Conservation (phyloP, 1,284 basidiomycete species). For the Rhodotorula mucilaginosa region DNA sequence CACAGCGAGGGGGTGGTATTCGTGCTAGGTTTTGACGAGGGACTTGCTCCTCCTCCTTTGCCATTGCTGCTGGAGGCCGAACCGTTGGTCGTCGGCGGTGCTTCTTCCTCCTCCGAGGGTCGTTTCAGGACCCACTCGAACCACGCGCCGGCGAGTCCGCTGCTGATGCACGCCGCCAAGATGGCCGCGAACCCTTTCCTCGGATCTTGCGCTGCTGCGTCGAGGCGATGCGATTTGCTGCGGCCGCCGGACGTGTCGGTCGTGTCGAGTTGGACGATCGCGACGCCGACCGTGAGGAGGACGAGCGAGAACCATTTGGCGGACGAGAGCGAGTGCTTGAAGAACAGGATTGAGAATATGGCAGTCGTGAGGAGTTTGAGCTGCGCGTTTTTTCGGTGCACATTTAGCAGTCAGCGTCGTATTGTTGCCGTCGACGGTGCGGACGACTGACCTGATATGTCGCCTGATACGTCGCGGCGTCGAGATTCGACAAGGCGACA, state of each 20-base stretch:
- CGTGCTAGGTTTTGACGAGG: not conserved
- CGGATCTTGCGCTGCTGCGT: slow-evolving; percentile 12
- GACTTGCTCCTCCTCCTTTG: not conserved
- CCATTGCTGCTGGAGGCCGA: not conserved
- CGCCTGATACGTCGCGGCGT: slow-evolving; percentile 41
- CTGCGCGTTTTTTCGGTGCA: slow-evolving; percentile 12
- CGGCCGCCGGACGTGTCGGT: slow-evolving; percentile 6
- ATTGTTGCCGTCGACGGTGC: slow-evolving; percentile 1
- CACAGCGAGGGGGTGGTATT: slow-evolving; percentile 25
- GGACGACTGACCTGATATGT: slow-evolving; percentile 42
- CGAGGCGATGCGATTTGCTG: not conserved
- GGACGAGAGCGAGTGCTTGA: slow-evolving; percentile 30
- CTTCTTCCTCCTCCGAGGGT: not conserved
- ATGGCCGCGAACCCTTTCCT: slow-evolving; percentile 40
- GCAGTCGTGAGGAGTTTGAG: slow-evolving; percentile 45
- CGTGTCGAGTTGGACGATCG: slow-evolving; percentile 16
- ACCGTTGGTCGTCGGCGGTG: not conserved
- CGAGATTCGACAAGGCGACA: slow-evolving; percentile 41
- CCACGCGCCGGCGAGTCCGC: slow-evolving; percentile 41
- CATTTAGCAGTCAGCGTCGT: not conserved
- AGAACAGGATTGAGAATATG: slow-evolving; percentile 43
- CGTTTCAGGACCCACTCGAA: slow-evolving; percentile 39
- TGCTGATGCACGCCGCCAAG: slow-evolving; percentile 40
- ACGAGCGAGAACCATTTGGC: slow-evolving; percentile 39
- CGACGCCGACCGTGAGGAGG: slow-evolving; percentile 39